Base-by-base conservation (phyloP, 2,329 filamentous ascomycete genomes). In the Cyanodermella asteris region DNA sequence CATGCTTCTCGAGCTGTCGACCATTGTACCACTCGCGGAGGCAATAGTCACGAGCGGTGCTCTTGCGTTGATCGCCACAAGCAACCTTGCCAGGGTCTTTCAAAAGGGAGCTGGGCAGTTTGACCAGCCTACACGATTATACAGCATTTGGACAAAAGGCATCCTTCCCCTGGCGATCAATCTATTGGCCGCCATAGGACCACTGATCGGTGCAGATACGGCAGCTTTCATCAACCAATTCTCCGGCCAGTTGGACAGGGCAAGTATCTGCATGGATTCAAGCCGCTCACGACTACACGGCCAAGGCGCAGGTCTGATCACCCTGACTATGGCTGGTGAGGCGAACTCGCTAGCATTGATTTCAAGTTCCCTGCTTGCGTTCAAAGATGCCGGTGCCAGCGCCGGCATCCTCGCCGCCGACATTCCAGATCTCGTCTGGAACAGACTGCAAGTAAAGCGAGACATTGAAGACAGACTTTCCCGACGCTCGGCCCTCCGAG, bases 191-290 rank as follows among this genome's bases (percentile, higher is more conserved):
- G 69, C 76, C 7, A 67, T 97, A 11, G 80, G 81, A 7, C 62
- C 70, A 1, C 74, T 77, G 2, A 68, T 91, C 23, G 82, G 81
- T 0, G 67, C 72, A 0, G 87, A 97, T 46, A 67, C 94, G 5
- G 66, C 75, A 0, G 71, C 72, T 29, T 90, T 94, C 42, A 59
- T 97, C 15, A 91, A 90, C 41, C 74, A 81, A 43, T 97, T 91
- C 45, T 72, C 77, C 7, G 63, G 69, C 23, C 70, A 94, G 30
- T 59, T 97, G 7, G 50, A 55, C 20, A 66, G 76, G 16, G 77
- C 77, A 8, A 62, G 73, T 6, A 64, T 69, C 25, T 64, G 74
- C 1, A 69, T 94, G 32, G 72, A 77, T 6, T 21, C 56, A 34
- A 55, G 63, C 16, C 65, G 63, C 9, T 46, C 50, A 12, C 44